Evolutionary conservation across 1,139 yeast genomes (phyloP).

Genomic region (Torulaspora pretoriensis): DNA sequence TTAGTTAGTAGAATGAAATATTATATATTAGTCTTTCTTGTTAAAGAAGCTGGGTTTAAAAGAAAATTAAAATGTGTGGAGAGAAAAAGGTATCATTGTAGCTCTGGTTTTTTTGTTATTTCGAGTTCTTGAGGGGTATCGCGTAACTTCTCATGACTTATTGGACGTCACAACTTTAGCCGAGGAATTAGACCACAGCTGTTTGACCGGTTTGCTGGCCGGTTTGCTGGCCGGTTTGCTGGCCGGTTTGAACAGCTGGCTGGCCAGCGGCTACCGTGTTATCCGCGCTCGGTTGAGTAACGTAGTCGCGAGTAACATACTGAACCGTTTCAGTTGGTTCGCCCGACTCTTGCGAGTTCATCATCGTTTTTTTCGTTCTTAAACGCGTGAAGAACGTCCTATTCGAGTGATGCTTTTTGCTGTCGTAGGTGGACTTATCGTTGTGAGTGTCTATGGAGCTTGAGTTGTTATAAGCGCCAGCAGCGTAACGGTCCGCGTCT

Average conservation of each 20-base stretch:
- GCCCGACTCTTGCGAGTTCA: conserved; percentile 7
- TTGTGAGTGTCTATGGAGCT: conserved; percentile 11
- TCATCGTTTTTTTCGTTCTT: conserved; percentile 14
- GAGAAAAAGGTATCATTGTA: background rate
- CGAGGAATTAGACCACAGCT: background rate
- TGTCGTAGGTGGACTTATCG: conserved; percentile 11
- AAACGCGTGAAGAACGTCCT: conserved; percentile 15
- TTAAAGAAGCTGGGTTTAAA: conserved; percentile 2
- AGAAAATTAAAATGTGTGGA: conserved; percentile 4
- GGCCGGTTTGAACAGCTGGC: background rate
- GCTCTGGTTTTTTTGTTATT: background rate
- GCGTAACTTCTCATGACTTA: background rate
- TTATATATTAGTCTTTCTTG: conserved; percentile 11
- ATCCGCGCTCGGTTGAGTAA: conserved; percentile 1
- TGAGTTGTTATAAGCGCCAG: conserved; percentile 4
- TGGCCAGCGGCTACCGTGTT: conserved; percentile 1
- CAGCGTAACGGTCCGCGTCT: conserved; percentile 6
- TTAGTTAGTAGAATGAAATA: conserved; percentile 12
- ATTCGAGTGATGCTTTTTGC: conserved; percentile 7
- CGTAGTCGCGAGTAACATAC: conserved; percentile 11
- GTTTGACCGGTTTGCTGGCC: background rate
- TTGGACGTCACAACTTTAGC: background rate
- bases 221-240: background rate
- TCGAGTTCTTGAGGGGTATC: background rate
- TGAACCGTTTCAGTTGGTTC: conserved; percentile 12